These are phyloP conservation scores for Croton laevigatus DNA, from an alignment of 441 rosid species.

Conservation along the genomic window DNA sequence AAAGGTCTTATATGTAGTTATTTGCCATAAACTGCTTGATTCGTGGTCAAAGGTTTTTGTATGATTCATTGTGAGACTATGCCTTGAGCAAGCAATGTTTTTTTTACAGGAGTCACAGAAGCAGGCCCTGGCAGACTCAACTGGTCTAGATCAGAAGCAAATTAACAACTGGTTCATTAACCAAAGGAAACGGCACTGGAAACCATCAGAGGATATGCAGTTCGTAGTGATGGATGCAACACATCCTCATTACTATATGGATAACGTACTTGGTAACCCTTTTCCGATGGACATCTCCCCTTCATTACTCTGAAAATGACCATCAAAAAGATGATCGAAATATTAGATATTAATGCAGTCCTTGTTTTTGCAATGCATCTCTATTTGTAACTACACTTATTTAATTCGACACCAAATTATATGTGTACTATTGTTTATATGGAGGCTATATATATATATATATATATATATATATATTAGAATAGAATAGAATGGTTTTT, in stretches of 20 bases:
- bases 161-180: conserved; percentile 99
- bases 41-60: no score
- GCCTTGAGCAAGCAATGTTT: not conserved
- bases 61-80: not conserved
- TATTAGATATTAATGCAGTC: not conserved
- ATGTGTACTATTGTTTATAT: not conserved
- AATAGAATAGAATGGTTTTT: no score
- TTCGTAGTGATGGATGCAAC: conserved; percentile 89
- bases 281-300: conserved; percentile 80
- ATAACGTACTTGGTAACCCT: conserved; percentile 71
- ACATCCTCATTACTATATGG: conserved; percentile 78
- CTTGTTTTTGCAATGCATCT: not conserved
- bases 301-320: conserved; percentile 43
- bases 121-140: conserved; percentile 80
- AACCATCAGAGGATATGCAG: conserved; percentile 97
- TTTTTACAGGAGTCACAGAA: conserved; percentile 78
- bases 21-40: no score
- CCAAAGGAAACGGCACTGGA: conserved; percentile 98
- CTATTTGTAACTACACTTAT: not conserved
- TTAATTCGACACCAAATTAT: conserved; percentile 9
- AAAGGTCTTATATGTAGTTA: no score
- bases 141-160: conserved; percentile 95
- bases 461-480: no score
- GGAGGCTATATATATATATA: no score
- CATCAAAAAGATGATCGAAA: not conserved